Evolutionary conservation across 805 yeast genomes (phyloP), one percentile per base, ranked within the genome.

Genomic region (Pichia scutulata): DNA sequence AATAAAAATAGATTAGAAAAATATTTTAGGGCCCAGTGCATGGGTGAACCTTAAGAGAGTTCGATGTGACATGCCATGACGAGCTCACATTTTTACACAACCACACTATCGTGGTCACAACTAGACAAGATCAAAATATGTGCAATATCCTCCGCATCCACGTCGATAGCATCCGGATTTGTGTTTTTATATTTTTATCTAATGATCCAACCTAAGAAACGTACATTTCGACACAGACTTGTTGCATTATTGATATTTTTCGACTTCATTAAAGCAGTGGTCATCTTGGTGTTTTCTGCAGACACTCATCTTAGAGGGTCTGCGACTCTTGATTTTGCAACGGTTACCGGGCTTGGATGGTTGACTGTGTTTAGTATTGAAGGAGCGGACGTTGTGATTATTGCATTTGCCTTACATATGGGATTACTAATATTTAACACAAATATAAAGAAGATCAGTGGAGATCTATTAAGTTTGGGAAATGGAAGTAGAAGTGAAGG

Each of bases 361-460:
- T 81, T 87, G 65, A 85, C 95, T 1, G 86, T 90, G 3, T 73
- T 82, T 39, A 75, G 88, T 22, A 84, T 86, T 14, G 95, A 87
- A 65, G 95, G 95, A 21, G 89, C 90, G 1, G 97, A 89, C 66
- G 61, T 88, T 36, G 89, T 93, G 18, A 89, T 89, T 47, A 69
- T 88, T 30, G 75, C 84, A 36, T 85, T 89, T 67, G 96, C 97
- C 1, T 67, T 89, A 16, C 96, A 89, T 66, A 84, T 92, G 10
- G 87, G 81, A 25, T 61, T 89, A 41, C 68, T 88, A 28, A 84
- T 89, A 5, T 86, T 87, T 64, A 70, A 72, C 68, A 23, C 67
- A 67, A 66, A 50, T n/a, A 14, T 39, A 18, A 26, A 13, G 41
- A 7, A 25, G 22, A 3, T 43, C 4, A 7, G 16, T 23, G 24